Base-by-base conservation (phyloP, 768 basidiomycete genomes). In the Guyanaporus albipodus region DNA sequence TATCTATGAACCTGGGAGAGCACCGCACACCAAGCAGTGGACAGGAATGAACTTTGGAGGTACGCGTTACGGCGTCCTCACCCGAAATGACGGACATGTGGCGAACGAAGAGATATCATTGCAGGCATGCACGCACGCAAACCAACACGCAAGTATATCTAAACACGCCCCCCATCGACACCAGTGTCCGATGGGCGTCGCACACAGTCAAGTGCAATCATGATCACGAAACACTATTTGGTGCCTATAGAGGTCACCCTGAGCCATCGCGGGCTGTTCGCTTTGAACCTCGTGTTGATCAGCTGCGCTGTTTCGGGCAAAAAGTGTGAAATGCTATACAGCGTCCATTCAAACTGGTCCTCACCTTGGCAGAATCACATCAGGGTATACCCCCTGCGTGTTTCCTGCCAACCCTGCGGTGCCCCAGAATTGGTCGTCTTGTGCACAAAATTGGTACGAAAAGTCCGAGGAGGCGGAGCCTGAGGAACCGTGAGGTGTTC, bases 81-180 rank as follows among this genome's bases (percentile, higher is more conserved):
- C 18, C 47, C 51, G 52, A 57, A 48, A 54, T 60, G 38, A 54
- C 38, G 42, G 19, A 54, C 51, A 48, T 50, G 52, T 60, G 61
- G 58, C 56, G 55, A 54, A 46, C 38, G n/a, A 19, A 18, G 26
- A 52, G 39, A 53, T 52, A 44, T 26, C 39, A 61, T 38, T 44
- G 38, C 33, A 46, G 28, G 37, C 44, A 17, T 35, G 33, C 39
- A 45, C 26, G 47, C 22, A 10, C 10, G 24, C n/a, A n/a, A n/a
- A n/a, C n/a, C n/a, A n/a, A n/a, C n/a, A n/a, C n/a, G n/a, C n/a
- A n/a, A n/a, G n/a, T n/a, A n/a, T n/a, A n/a, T n/a, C n/a, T n/a
- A n/a, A n/a, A n/a, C n/a, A n/a, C n/a, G n/a, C n/a, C n/a, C n/a
- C n/a, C n/a, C n/a, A n/a, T n/a, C n/a, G n/a, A n/a, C n/a, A n/a